These are phyloP conservation scores for Rhodotorula sp. DNA, from an alignment of 1,284 basidiomycete species.

Conservation along the genomic window DNA sequence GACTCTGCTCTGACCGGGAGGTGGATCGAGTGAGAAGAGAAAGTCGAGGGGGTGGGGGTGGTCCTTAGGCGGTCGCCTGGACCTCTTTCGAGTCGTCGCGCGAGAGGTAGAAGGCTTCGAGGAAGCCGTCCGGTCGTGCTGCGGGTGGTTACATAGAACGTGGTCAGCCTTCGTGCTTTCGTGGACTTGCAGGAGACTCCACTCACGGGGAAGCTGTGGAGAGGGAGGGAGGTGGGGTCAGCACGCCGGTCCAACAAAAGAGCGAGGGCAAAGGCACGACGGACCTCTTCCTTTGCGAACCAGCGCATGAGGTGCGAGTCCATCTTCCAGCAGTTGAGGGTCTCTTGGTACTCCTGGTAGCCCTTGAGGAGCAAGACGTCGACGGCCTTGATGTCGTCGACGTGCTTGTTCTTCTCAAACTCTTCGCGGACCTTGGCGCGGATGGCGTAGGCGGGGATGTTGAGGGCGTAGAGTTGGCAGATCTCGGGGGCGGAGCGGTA, in stretches of 20 bases:
- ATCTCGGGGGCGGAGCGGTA: conserved; percentile 93
- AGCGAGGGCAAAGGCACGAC: conserved; percentile 10
- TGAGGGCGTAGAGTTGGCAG: conserved; percentile 77
- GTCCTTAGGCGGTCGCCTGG: conserved; percentile 27
- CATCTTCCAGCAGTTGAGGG: conserved; percentile 44
- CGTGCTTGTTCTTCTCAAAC: conserved; percentile 82
- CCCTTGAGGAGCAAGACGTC: conserved; percentile 87
- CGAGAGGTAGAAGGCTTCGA: conserved; percentile 42
- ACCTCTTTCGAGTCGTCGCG: conserved; percentile 37
- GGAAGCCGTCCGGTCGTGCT: conserved; percentile 44
- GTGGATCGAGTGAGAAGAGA: not conserved
- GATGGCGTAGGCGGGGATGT: conserved; percentile 75
- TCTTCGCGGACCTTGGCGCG: conserved; percentile 79
- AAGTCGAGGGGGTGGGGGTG: not conserved
- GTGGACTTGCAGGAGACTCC: not conserved
- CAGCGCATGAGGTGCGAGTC: conserved; percentile 49
- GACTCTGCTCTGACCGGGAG: too few species aligned
- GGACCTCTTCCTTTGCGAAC: conserved; percentile 53
- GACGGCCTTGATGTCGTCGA: conserved; percentile 78
- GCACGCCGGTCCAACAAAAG: not conserved
- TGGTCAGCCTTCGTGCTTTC: not conserved
- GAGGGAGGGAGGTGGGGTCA: too few species aligned
- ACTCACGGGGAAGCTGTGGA: conserved; percentile 18
- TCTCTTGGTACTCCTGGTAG: conserved; percentile 81
- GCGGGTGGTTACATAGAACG: not conserved